Conservation (phyloP, 768 basidiomycete species). For the Serendipita sp. region DNA sequence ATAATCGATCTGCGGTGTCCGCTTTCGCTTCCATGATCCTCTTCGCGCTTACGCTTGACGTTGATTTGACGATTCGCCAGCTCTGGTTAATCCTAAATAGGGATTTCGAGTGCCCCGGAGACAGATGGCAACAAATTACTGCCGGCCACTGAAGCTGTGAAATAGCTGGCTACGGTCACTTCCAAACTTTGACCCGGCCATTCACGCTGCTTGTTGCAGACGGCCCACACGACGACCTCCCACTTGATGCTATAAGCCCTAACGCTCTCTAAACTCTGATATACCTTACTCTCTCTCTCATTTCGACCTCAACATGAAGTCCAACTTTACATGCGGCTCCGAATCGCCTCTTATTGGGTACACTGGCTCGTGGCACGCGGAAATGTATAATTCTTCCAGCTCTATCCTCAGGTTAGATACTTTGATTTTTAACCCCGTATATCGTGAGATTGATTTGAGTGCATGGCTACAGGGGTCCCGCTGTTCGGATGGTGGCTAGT, state of each 20-base stretch:
- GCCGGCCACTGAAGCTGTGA: too few species aligned
- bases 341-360: neutral
- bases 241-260: too few species aligned
- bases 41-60: neutral
- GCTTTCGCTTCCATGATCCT: neutral
- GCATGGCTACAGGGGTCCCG: neutral
- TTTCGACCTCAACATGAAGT: neutral
- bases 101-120: too few species aligned
- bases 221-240: too few species aligned
- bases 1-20: slow-evolving; percentile 14
- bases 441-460: neutral
- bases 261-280: neutral
- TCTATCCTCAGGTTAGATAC: neutral
- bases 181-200: too few species aligned
- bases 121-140: too few species aligned
- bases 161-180: too few species aligned
- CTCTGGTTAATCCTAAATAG: too few species aligned
- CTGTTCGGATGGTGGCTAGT: neutral
- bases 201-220: too few species aligned
- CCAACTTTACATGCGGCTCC: neutral
- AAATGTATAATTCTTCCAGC: neutral
- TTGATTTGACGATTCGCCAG: too few species aligned
- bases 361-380: neutral
- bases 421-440: neutral
- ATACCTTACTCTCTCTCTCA: neutral